Evolutionary conservation across 176 grass and related monocot species (phyloP).

Genomic region (Elymus sibiricus): DNA sequence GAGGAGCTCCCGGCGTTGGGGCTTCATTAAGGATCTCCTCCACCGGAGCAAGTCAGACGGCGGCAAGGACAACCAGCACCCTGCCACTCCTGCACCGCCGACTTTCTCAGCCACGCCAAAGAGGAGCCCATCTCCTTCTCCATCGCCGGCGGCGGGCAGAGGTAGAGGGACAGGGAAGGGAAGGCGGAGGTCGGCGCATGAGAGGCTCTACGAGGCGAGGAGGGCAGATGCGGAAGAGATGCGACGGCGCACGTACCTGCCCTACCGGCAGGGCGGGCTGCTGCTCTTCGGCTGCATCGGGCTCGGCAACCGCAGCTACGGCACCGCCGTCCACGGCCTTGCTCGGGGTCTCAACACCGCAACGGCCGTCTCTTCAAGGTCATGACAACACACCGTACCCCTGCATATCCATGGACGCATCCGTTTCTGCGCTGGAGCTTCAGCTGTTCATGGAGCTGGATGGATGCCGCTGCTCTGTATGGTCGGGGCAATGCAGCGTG

Average conservation of each 20-base stretch:
- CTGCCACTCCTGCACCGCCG: not conserved
- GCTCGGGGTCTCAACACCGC: constrained; percentile 51
- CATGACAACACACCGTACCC: constrained; percentile 16
- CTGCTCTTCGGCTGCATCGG: constrained; percentile 76
- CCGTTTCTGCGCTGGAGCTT: not conserved
- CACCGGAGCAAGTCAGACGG: constrained; percentile 90
- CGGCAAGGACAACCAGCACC: constrained; percentile 19
- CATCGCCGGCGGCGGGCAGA: not conserved
- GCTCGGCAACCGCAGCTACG: constrained; percentile 56
- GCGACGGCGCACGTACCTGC: constrained; percentile 89
- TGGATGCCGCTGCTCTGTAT: not conserved
- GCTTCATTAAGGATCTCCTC: constrained; percentile 88
- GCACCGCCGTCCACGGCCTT: constrained; percentile 65
- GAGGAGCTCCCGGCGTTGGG: constrained; percentile 64
- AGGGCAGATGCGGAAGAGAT: constrained; percentile 85
- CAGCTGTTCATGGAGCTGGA: constrained; percentile 2
- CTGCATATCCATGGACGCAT: not conserved
- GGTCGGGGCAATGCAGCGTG: not conserved
- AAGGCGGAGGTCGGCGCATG: constrained; percentile 60
- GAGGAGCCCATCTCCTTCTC: constrained; percentile 6
- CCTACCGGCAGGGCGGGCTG: constrained; percentile 76
- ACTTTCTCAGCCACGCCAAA: not conserved
- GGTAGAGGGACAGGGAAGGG: not conserved
- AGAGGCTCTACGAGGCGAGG: constrained; percentile 76
- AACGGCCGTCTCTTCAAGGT: constrained; percentile 57